Conservation (phyloP, 306 rosid genomes). For the Cucurbita ficifolia region DNA sequence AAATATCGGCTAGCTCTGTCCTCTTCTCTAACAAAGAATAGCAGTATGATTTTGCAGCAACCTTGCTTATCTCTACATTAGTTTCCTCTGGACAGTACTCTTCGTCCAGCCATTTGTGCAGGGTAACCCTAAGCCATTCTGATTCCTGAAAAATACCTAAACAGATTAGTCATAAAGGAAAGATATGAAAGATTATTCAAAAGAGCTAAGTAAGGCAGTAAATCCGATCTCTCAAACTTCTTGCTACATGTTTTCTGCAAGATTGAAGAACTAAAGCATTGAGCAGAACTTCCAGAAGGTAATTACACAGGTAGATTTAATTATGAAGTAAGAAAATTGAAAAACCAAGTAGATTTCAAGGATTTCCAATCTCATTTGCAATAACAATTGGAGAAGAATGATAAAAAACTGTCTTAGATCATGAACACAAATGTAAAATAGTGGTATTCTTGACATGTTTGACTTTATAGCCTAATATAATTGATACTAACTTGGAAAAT, state of each 20-base stretch:
- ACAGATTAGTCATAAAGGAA: neutral
- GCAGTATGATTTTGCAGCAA: constrained; percentile 70
- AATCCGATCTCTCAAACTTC: neutral
- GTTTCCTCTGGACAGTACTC: constrained; percentile 92
- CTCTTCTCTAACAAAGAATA: constrained; percentile 40
- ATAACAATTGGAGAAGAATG: neutral
- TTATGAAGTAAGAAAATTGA: neutral
- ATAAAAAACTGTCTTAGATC: neutral
- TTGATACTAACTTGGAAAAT: neutral
- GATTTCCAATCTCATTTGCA: neutral
- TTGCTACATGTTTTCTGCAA: neutral
- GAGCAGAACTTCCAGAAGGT: neutral
- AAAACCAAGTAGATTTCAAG: neutral
- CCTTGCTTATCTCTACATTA: constrained; percentile 72
- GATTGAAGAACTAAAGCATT: neutral
- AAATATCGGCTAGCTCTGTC: constrained; percentile 66
- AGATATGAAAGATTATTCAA: neutral
- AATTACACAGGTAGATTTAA: neutral
- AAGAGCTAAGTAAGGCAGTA: neutral
- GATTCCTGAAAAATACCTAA: constrained; percentile 47
- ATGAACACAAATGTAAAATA: neutral
- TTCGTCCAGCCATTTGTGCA: constrained; percentile 87
- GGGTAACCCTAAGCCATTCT: constrained; percentile 72
- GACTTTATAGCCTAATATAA: neutral
- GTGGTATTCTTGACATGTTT: neutral